These are phyloP conservation scores for Xylaria bambusicola DNA, from an alignment of 495 filamentous ascomycete genomes.

Conservation along the genomic window DNA sequence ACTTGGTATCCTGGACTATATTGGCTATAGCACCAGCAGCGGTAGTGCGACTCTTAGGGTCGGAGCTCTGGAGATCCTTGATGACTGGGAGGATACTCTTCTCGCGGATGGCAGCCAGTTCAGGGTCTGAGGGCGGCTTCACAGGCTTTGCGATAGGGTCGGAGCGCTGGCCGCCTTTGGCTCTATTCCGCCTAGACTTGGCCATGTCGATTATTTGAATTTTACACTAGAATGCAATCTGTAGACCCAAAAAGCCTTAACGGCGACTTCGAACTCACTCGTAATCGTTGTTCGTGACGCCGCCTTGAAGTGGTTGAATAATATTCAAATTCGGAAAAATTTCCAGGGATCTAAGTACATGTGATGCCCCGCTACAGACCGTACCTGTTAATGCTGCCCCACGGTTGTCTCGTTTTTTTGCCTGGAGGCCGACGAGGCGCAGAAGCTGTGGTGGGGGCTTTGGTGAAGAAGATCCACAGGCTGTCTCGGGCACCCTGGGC, in stretches of 20 bases:
- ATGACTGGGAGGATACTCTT: slow-evolving; percentile 59
- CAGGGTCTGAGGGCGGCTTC: slow-evolving; percentile 57
- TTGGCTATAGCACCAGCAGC: slow-evolving; percentile 58
- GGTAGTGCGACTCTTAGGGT: slow-evolving; percentile 52
- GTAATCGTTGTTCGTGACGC: too few species aligned
- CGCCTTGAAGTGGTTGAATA: slow-evolving; percentile 17
- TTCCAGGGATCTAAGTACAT: slow-evolving; percentile 21
- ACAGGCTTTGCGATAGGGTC: slow-evolving; percentile 52
- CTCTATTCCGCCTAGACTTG: slow-evolving; percentile 45
- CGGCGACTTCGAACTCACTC: too few species aligned
- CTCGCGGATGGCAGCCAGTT: slow-evolving; percentile 57
- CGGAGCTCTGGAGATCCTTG: slow-evolving; percentile 55
- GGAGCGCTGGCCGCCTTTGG: slow-evolving; percentile 35
- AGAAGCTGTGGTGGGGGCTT: neutral
- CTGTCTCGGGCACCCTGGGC: neutral
- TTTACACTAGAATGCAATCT: too few species aligned
- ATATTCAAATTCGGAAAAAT: slow-evolving; percentile 25
- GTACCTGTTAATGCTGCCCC: neutral
- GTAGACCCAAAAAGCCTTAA: too few species aligned
- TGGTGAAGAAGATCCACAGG: neutral
- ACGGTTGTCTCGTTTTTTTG: neutral
- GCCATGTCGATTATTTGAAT: slow-evolving; percentile 32
- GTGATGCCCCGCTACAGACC: neutral
- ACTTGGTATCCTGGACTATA: slow-evolving; percentile 59
- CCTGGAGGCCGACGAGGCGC: neutral